Conservation (phyloP, 768 basidiomycete genomes). For the Suillus lakei region DNA sequence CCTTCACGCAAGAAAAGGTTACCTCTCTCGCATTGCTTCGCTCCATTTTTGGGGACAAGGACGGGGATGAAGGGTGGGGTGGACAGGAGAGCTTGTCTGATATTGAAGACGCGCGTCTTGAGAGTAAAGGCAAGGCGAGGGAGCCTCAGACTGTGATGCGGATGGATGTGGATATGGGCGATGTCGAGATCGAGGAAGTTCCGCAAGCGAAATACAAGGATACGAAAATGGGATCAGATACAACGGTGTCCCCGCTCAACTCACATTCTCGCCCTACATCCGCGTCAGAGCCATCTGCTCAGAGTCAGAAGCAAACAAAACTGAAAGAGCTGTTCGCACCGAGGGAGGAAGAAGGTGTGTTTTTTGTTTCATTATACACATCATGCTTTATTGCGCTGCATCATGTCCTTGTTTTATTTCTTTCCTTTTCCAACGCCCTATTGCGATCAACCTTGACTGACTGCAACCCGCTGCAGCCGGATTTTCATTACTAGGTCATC, state of each 20-base stretch:
- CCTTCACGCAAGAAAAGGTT: slow-evolving; percentile 16
- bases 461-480: slow-evolving; percentile 42
- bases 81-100: slow-evolving; percentile 64
- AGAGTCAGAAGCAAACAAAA: slow-evolving; percentile 30
- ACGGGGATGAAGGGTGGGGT: slow-evolving; percentile 56
- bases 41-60: slow-evolving; percentile 52
- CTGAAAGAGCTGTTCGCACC: slow-evolving; percentile 81
- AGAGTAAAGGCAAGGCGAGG: slow-evolving; percentile 24
- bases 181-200: slow-evolving; percentile 28
- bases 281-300: not conserved
- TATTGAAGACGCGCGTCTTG: slow-evolving; percentile 40
- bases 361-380: not conserved
- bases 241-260: not conserved
- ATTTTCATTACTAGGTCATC: slow-evolving; percentile 78
- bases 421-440: not conserved
- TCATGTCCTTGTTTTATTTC: not conserved
- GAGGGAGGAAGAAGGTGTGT: slow-evolving; percentile 65
- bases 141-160: slow-evolving; percentile 13
- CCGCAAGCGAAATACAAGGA: slow-evolving; percentile 15
- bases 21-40: slow-evolving; percentile 42
- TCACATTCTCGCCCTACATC: not conserved
- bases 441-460: not conserved
- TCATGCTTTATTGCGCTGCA: not conserved
- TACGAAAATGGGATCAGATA: not conserved
- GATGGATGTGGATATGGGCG: slow-evolving; percentile 23